Base-by-base conservation (phyloP, 2,329 filamentous ascomycete species). In the Phyllosticta citrichinensis region DNA sequence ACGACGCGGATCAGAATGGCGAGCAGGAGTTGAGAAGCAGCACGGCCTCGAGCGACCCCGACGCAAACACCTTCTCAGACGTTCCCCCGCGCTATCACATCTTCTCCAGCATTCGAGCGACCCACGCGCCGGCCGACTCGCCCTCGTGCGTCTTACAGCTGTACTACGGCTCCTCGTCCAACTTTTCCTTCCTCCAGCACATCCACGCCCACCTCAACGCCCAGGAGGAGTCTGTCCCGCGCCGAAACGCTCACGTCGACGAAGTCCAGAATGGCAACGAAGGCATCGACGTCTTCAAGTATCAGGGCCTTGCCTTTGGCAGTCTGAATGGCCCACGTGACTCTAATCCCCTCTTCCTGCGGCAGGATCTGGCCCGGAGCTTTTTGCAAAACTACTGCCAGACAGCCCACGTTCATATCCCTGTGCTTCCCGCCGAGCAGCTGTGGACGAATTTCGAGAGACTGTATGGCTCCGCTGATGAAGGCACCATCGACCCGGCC, bases 131-230 rank as follows among this genome's bases (percentile, higher is more conserved):
- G 30, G 60, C 52, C 14, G 52, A 58, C 35, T 62, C 61, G 14
- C 61, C 61, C 14, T 59, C 56, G 14, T 62, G 60, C 19, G 56
- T 59, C 10, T 30, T 62, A 20, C 61, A 62, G 56, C 56, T 62
- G 10, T 62, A 62, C 61, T 62, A 62, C 14, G 61, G 61, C 56
- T 59, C 61, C 20, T 62, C 61, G 1, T 62, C 61, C 35, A 62
- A 62, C 50, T 62, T 62, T 50, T 58, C 61, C 24, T 59, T 62
- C 27, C 27, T 62, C 22, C 56, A 59, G 19, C 61, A 62, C 40
- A 35, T 62, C 40, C 61, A 62, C 53, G 54, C 61, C 22, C 61
- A 59, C 22, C 40, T 62, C 14, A 58, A 52, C 27, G 55, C 61
- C 24, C 54, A 59, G 17, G 56, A 58, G n/a, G 60, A 58, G 33